Percentiles rank a stretch among this genome's conserved stretches.
phyloP scores from a whole-genome alignment of 495 filamentous ascomycete species.

The Daldinia grandis region DNA sequence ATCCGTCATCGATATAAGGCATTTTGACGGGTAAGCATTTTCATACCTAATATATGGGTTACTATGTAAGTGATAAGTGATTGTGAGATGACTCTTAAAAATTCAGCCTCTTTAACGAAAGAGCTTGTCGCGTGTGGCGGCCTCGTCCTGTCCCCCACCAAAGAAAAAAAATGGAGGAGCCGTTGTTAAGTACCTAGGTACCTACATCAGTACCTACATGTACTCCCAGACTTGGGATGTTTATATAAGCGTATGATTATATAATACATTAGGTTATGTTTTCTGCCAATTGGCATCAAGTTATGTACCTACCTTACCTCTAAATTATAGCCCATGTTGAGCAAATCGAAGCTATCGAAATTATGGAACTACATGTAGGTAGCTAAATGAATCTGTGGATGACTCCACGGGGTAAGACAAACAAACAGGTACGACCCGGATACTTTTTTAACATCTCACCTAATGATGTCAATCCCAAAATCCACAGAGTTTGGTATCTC shows the following conservation, averaged over 20 bases:
- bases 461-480: constrained; percentile 5
- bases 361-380: constrained; percentile 4
- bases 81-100: constrained; percentile 31
- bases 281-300: no score
- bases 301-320: not conserved
- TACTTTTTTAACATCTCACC: constrained; percentile 23
- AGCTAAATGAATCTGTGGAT: constrained; percentile 5
- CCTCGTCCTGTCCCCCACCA: constrained; percentile 30
- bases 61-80: constrained; percentile 12
- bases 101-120: constrained; percentile 17
- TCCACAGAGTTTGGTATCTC: not conserved
- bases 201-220: not conserved
- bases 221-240: not conserved
- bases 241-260: not conserved
- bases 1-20: constrained; percentile 62
- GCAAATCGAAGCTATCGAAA: not conserved
- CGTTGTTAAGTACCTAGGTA: constrained; percentile 6
- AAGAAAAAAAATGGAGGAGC: constrained; percentile 28
- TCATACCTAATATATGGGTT: constrained; percentile 12
- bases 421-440: constrained; percentile 16
- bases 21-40: constrained; percentile 46
- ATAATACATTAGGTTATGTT: not conserved
- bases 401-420: constrained; percentile 31
- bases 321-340: not conserved
- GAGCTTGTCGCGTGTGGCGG: constrained; percentile 8